A percentile compares a stretch with the other conserved stretches of the same genome.
Evolutionary conservation across 352 stramenopile species (phyloP).

Genomic region (Pilasporangium apinafurcum): DNA sequence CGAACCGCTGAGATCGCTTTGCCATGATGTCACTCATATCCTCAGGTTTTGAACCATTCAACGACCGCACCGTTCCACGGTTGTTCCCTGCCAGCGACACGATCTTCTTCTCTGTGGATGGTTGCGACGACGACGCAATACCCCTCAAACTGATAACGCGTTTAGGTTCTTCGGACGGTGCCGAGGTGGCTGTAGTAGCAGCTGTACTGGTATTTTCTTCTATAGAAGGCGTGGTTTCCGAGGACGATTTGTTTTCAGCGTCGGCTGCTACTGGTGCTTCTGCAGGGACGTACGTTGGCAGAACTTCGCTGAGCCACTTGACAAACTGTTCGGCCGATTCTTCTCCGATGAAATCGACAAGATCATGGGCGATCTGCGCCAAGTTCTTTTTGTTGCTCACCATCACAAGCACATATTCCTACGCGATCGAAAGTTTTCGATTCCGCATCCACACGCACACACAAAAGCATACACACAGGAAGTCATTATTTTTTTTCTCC

Average conservation of each 20-base stretch:
- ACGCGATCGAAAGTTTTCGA: background rate
- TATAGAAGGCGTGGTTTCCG: conserved; percentile 1
- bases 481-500: conserved; percentile 8
- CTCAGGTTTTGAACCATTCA: conserved; percentile 30
- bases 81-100: conserved; percentile 29
- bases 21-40: conserved; percentile 54
- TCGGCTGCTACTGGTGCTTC: conserved; percentile 6
- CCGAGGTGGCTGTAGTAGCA: conserved; percentile 1
- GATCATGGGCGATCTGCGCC: conserved; percentile 73
- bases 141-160: conserved; percentile 64
- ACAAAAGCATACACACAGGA: conserved; percentile 20
- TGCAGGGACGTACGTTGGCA: conserved; percentile 36
- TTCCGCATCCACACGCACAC: conserved; percentile 10
- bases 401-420: conserved; percentile 86
- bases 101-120: conserved; percentile 38
- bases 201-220: conserved; percentile 9
- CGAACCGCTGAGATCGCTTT: conserved; percentile 74
- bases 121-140: conserved; percentile 15
- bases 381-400: conserved; percentile 86
- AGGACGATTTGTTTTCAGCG: conserved; percentile 1
- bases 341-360: conserved; percentile 81
- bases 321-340: conserved; percentile 71
- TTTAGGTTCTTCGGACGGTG: conserved; percentile 21
- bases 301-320: conserved; percentile 51
- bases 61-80: conserved; percentile 42